A percentile compares a stretch with the other conserved stretches of the same genome.
These are phyloP conservation scores for Picea engelmannii DNA, from an alignment of 83 land plant species.

Conservation along the genomic window DNA sequence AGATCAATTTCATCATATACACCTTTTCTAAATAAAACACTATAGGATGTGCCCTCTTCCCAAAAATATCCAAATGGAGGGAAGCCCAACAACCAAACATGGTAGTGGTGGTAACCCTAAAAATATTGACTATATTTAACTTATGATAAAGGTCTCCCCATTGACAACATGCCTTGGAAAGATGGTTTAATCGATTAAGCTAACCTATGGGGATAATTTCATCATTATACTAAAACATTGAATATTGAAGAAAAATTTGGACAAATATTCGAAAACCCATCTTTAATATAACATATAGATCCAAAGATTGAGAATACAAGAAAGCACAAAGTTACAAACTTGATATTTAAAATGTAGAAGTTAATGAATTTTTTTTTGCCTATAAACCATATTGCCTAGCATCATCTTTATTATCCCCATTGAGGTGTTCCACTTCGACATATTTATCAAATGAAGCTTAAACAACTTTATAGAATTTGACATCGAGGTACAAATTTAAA, in stretches of 20 bases:
- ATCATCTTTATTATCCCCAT: constrained; percentile 64
- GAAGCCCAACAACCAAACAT: no score
- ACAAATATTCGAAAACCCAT: background rate
- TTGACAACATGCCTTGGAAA: no score
- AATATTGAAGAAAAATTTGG: background rate
- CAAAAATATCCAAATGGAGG: no score
- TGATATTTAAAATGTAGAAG: background rate
- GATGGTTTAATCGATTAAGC: no score
- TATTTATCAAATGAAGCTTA: constrained; percentile 69
- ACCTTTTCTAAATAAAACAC: no score
- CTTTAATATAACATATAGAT: background rate
- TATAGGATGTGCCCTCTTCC: no score
- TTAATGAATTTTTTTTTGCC: constrained; percentile 14
- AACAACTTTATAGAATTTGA: constrained; percentile 59
- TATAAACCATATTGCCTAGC: constrained; percentile 56
- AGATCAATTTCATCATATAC: no score
- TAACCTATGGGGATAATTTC: no score
- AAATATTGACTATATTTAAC: no score
- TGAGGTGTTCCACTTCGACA: constrained; percentile 57
- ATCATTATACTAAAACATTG: no score
- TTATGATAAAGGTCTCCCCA: no score
- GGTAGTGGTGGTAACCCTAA: no score
- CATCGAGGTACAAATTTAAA: constrained; percentile 57
- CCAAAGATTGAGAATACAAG: background rate
- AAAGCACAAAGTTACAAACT: background rate